A percentile compares a stretch with the other conserved stretches of the same genome.
Conservation (phyloP, 345 rosid species). For the Salix viminalis region DNA sequence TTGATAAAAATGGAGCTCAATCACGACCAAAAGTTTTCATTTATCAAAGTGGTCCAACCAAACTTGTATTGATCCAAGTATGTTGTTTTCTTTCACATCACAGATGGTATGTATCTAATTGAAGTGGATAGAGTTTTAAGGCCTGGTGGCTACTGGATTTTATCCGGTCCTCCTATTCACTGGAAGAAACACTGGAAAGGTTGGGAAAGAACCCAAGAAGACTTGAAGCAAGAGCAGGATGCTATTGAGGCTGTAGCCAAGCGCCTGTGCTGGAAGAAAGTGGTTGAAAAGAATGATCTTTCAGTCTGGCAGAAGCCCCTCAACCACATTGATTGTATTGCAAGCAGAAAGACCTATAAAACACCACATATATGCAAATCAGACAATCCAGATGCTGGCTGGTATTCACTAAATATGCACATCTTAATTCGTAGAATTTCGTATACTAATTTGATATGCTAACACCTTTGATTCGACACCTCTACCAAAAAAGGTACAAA, state of each 20-base stretch:
- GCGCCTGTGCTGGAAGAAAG: conserved; percentile 91
- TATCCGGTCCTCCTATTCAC: conserved; percentile 86
- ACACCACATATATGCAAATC: conserved; percentile 69
- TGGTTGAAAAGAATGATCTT: conserved; percentile 65
- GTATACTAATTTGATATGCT: not conserved
- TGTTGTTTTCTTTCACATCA: not conserved
- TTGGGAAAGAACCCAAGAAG: conserved; percentile 81
- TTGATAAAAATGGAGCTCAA: not conserved
- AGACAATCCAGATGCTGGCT: conserved; percentile 61
- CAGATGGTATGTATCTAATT: conserved; percentile 76
- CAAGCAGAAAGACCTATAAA: conserved; percentile 40
- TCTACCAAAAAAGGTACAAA: conserved; percentile 46
- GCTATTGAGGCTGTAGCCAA: conserved; percentile 75
- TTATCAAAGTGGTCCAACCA: not conserved
- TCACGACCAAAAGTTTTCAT: not conserved
- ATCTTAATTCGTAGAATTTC: not conserved
- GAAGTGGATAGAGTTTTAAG: conserved; percentile 90
- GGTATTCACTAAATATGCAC: conserved; percentile 39
- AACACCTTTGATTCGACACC: not conserved
- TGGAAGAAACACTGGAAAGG: conserved; percentile 95
- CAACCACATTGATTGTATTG: conserved; percentile 71
- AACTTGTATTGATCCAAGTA: not conserved
- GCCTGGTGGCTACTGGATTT: conserved; percentile 98
- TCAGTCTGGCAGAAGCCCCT: conserved; percentile 79
- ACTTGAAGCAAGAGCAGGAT: conserved; percentile 79